phyloP scores from a whole-genome alignment of 2,329 filamentous ascomycete species.

The Plectosphaerella sp. region DNA sequence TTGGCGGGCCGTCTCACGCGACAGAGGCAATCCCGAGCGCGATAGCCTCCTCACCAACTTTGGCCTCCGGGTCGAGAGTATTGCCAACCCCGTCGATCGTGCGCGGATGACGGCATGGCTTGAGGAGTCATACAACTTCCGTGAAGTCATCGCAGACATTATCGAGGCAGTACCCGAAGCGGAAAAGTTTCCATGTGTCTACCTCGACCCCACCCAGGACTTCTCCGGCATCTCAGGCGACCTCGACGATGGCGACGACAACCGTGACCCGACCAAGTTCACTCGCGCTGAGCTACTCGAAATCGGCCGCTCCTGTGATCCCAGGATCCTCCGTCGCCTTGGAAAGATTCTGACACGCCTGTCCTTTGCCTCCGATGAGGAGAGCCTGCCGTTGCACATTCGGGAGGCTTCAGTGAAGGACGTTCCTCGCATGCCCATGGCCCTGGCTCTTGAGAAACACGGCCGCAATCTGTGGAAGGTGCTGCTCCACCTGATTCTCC shows the following conservation, averaged over 20 bases:
- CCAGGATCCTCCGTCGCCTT: slow-evolving; percentile 39
- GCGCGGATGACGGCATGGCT: slow-evolving; percentile 40
- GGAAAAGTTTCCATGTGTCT: slow-evolving; percentile 41
- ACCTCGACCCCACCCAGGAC: slow-evolving; percentile 41
- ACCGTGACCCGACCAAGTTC: slow-evolving; percentile 26
- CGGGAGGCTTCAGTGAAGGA: slow-evolving; percentile 20
- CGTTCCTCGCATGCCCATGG: slow-evolving; percentile 38
- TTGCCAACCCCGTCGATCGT: slow-evolving; percentile 26
- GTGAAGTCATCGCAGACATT: slow-evolving; percentile 32
- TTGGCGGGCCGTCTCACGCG: slow-evolving; percentile 44
- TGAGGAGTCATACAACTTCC: slow-evolving; percentile 45
- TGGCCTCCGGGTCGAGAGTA: slow-evolving; percentile 29
- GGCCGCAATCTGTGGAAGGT: slow-evolving; percentile 40
- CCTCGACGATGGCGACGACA: slow-evolving; percentile 14
- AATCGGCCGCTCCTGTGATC: slow-evolving; percentile 46
- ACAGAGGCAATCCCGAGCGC: slow-evolving; percentile 33
- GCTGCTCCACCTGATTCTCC: slow-evolving; percentile 41
- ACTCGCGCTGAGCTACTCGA: slow-evolving; percentile 43
- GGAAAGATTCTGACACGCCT: slow-evolving; percentile 41
- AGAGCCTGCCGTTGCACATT: slow-evolving; percentile 39
- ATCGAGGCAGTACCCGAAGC: slow-evolving; percentile 30
- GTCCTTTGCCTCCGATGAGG: slow-evolving; percentile 33
- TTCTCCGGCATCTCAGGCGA: slow-evolving; percentile 20
- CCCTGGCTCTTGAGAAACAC: slow-evolving; percentile 29
- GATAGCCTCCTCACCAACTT: slow-evolving; percentile 37